Conservation (phyloP, 75 land plant genomes). For the Sequoia sempervirens region DNA sequence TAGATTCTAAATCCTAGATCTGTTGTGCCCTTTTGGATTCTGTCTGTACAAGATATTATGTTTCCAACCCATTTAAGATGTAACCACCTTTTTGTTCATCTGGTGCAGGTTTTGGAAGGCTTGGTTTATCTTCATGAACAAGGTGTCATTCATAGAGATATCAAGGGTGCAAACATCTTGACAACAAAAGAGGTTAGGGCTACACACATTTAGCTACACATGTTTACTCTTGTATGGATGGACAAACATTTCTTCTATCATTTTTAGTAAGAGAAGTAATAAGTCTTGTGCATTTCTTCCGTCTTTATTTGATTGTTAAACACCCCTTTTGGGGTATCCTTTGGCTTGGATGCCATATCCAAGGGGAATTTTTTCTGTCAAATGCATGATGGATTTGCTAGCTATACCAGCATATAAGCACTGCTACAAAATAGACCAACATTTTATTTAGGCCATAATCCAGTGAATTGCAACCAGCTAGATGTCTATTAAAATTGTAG, state of each 20-base stretch:
- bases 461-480: not conserved
- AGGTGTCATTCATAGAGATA: slow-evolving; percentile 97
- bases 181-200: slow-evolving; percentile 90
- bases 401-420: not conserved
- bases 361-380: not conserved
- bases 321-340: too few relatives aligned
- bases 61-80: not conserved
- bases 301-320: too few relatives aligned
- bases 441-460: not conserved
- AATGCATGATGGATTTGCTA: not conserved
- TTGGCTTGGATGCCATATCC: too few relatives aligned
- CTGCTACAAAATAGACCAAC: not conserved
- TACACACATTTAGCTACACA: not conserved
- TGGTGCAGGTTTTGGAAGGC: slow-evolving; percentile 84
- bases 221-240: not conserved
- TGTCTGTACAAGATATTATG: not conserved
- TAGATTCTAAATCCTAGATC: not conserved
- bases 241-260: not conserved
- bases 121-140: slow-evolving; percentile 95
- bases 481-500: not conserved
- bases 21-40: not conserved
- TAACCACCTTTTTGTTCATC: not conserved
- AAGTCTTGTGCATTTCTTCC: too few relatives aligned
- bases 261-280: not conserved
- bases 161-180: slow-evolving; percentile 97